A percentile compares a stretch with the other conserved stretches of the same genome.
These are phyloP conservation scores for Zygnema circumcarinatum DNA, from an alignment of 139 green algal genomes.

Conservation along the genomic window DNA sequence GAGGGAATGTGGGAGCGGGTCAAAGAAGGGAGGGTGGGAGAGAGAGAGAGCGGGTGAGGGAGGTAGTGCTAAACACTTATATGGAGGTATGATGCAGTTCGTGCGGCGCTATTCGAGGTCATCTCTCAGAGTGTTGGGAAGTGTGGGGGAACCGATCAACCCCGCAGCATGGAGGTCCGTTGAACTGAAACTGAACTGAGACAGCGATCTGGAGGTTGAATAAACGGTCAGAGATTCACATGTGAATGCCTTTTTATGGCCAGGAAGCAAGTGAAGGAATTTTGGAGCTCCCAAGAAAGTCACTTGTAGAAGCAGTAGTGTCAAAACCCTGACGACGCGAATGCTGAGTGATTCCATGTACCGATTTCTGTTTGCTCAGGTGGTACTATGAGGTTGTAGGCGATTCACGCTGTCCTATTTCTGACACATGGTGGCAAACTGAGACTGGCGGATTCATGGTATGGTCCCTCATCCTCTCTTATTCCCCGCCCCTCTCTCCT, in stretches of 20 bases:
- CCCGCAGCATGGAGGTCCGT: slow-evolving; percentile 86
- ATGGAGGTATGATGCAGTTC: slow-evolving; percentile 50
- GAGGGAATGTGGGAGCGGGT: background rate
- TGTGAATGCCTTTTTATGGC: no score
- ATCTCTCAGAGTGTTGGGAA: slow-evolving; percentile 85
- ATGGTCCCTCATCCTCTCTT: slow-evolving; percentile 6
- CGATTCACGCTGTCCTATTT: slow-evolving; percentile 78
- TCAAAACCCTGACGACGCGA: no score
- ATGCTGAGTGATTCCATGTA: no score
- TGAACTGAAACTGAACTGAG: no score
- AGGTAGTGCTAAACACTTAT: background rate
- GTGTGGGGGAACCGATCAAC: slow-evolving; percentile 98
- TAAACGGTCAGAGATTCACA: no score
- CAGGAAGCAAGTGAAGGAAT: no score
- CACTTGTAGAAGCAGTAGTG: no score
- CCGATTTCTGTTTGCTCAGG: slow-evolving; percentile 37
- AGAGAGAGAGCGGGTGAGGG: background rate
- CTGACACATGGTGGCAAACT: slow-evolving; percentile 99
- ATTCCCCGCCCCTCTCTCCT: background rate
- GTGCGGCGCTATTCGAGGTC: slow-evolving; percentile 60
- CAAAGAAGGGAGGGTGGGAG: background rate
- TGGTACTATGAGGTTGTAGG: slow-evolving; percentile 88
- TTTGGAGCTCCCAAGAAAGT: no score
- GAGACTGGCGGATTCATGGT: slow-evolving; percentile 81
- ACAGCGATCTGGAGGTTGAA: no score